Evolutionary conservation across 495 filamentous ascomycete genomes (phyloP), one percentile per base, ranked within the genome.

Genomic region (Trichocladium uniseriatum): DNA sequence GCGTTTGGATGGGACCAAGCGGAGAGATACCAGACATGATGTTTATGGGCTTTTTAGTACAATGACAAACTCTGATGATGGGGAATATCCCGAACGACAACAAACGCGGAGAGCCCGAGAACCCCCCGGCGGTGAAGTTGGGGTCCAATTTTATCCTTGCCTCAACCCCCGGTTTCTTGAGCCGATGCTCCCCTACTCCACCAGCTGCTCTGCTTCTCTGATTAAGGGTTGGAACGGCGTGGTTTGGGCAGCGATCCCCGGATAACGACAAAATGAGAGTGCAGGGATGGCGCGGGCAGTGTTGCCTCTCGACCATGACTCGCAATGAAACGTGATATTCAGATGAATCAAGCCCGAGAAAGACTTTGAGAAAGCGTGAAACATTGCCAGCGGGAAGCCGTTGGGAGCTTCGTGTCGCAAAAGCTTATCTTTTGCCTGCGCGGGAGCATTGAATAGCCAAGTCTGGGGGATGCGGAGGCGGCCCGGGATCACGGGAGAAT

Each of bases 301-400:
- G 8, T 46, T 34, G 3, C 42, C 24, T 8, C 24, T 8, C 24
- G 24, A 27, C 24, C n/a, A n/a, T 49, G 48, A 49, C 52, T 55
- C 41, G 50, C 43, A 43, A 24, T 24, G 36, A 40, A 54, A 47
- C 50, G 41, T 53, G 41, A 20, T 38, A n/a, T n/a, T n/a, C n/a
- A n/a, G n/a, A n/a, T n/a, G n/a, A n/a, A n/a, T n/a, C n/a, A n/a
- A n/a, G n/a, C n/a, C n/a, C n/a, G n/a, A n/a, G n/a, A n/a, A n/a
- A n/a, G n/a, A n/a, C n/a, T n/a, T n/a, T n/a, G n/a, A n/a, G n/a
- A n/a, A n/a, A n/a, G n/a, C n/a, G 20, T 24, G 19, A 20, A 38
- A 29, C 18, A 38, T 39, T 21, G 41, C 35, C n/a, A 15, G 18
- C 10, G 37, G 9, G 16, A 19, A 19, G 16, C n/a, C 20, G 11